Base-by-base conservation (phyloP, 495 filamentous ascomycete genomes). In the Filosporella fistucella region DNA sequence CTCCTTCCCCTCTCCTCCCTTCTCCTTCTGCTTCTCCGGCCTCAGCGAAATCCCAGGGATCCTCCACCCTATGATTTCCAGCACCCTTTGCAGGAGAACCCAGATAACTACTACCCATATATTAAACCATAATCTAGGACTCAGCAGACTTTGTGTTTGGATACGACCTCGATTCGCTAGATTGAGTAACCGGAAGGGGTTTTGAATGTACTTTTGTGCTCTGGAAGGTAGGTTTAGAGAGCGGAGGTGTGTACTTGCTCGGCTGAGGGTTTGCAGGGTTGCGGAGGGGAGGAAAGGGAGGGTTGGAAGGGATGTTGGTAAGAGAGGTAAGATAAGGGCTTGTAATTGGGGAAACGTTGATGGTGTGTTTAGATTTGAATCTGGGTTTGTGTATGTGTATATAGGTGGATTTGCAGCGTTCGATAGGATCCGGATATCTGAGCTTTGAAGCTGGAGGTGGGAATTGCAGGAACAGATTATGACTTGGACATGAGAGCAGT, bases 81-180 rank as follows among this genome's bases (percentile, higher is more conserved):
- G 20, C 3, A 24, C 28, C n/a, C 39, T 34, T 11, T 40, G 23
- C 9, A 50, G 20, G 12, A 50, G 13, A 13, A 42, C 7, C 47
- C 47, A 50, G 13, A 28, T 24, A 5, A 50, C 16, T 2, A 50
- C 47, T 1, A 35, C 38, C 5, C n/a, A 20, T 8, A 50, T 43
- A 28, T 50, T 50, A 17, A 50, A 50, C 18, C 34, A 36, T 5
- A 50, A 23, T 20, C 38, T 28, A 13, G 36, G 36, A 18, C 30
- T 43, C 9, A 42, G 14, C 12, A 50, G 22, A 29, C 30, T 34
- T 20, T 34, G 40, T 2, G 39, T 21, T 9, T 42, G 29, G 4
- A 28, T 23, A 14, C 47, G 13, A 6, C 21, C 20, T 18, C 47
- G 38, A 12, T 34, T 42, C 11, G 39, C 39, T 6, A 50, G 47